These are phyloP conservation scores for Rhizoclosmatium sp. DNA, from an alignment of 192 early-diverging fungal species.

Conservation along the genomic window DNA sequence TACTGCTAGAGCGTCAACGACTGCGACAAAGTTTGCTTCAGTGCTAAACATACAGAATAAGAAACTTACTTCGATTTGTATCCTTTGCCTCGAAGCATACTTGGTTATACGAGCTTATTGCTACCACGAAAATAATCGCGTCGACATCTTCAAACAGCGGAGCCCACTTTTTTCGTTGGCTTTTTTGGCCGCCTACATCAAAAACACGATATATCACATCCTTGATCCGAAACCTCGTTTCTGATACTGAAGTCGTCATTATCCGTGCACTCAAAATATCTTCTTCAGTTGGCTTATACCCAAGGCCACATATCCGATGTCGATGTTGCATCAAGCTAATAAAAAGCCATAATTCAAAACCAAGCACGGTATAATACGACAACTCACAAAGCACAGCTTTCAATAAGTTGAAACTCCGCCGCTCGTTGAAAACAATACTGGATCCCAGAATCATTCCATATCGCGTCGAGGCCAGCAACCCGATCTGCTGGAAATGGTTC, in stretches of 20 bases:
- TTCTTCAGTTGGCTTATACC: slow-evolving; percentile 67
- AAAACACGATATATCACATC: slow-evolving; percentile 54
- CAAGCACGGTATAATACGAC: background rate
- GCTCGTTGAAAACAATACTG: slow-evolving; percentile 39
- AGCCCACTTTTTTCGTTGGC: slow-evolving; percentile 68
- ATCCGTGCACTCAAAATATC: slow-evolving; percentile 75
- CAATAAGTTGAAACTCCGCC: slow-evolving; percentile 53
- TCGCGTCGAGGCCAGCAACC: background rate
- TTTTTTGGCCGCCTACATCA: slow-evolving; percentile 73
- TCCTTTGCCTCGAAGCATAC: slow-evolving; percentile 59
- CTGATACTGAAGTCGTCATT: slow-evolving; percentile 71
- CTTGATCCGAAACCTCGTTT: slow-evolving; percentile 66
- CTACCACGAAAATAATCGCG: slow-evolving; percentile 70
- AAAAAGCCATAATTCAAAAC: background rate
- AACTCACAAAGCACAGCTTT: slow-evolving; percentile 52
- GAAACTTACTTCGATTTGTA: slow-evolving; percentile 58
- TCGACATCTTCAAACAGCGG: slow-evolving; percentile 69
- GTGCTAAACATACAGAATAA: background rate
- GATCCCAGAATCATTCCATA: slow-evolving; percentile 53
- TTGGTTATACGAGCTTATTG: slow-evolving; percentile 66
- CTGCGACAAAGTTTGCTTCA: slow-evolving; percentile 70
- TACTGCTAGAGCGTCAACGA: slow-evolving; percentile 50
- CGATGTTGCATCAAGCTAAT: slow-evolving; percentile 34
- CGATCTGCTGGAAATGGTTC: background rate
- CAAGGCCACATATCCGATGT: slow-evolving; percentile 44